These are phyloP conservation scores for Boletus patriciae DNA, from an alignment of 768 basidiomycete species.

Conservation along the genomic window DNA sequence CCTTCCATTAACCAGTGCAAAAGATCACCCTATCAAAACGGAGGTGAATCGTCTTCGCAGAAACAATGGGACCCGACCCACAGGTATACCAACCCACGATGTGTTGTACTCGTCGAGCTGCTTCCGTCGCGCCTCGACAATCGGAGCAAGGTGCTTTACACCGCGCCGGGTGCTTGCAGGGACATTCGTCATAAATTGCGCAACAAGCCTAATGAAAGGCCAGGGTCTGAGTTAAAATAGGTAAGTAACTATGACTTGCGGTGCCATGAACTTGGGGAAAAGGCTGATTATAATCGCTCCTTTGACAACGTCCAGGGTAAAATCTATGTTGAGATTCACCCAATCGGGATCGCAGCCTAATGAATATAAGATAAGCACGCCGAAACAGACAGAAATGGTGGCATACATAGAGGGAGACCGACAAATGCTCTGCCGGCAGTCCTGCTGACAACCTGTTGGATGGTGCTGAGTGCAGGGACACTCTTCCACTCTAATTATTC, in stretches of 20 bases:
- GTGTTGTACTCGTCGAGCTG: not conserved
- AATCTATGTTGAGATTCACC: conserved; percentile 29
- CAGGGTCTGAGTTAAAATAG: not conserved
- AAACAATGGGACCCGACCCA: not conserved
- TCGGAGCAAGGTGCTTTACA: conserved; percentile 23
- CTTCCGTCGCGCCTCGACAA: conserved; percentile 19
- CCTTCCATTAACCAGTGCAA: conserved; percentile 35
- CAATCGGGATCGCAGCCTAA: conserved; percentile 30
- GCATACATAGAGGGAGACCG: conserved; percentile 18
- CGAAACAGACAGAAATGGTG: not conserved
- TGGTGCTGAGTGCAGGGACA: not conserved
- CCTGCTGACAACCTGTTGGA: conserved; percentile 9
- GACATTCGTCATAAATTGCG: not conserved
- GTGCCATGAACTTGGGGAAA: conserved; percentile 35
- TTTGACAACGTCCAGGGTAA: conserved; percentile 16
- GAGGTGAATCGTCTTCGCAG: not conserved
- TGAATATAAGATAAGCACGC: not conserved
- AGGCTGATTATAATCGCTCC: conserved; percentile 20
- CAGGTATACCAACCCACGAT: not conserved
- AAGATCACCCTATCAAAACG: conserved; percentile 30
- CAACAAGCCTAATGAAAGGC: conserved; percentile 1
- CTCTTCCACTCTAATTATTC: conserved; percentile 15
- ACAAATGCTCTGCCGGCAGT: conserved; percentile 10
- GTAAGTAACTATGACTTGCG: conserved; percentile 21
- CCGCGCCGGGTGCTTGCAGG: conserved; percentile 7